These are phyloP conservation scores for Athelia sp. DNA, from an alignment of 1,284 basidiomycete genomes.

Conservation along the genomic window DNA sequence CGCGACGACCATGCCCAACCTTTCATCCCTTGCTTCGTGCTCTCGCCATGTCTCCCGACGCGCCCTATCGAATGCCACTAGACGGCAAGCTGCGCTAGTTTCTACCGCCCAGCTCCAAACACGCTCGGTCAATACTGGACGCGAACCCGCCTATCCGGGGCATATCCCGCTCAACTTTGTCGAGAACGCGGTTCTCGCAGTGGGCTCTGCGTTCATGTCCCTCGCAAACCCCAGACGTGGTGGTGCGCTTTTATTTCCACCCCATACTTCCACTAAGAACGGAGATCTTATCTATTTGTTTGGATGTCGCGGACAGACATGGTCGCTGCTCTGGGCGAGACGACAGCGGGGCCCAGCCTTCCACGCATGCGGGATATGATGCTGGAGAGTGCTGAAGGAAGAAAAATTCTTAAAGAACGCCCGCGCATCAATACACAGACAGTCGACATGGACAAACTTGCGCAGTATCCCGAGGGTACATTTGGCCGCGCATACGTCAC, in stretches of 20 bases:
- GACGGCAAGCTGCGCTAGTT: not conserved
- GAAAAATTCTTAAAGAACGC: slow-evolving; percentile 77
- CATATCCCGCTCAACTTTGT: slow-evolving; percentile 80
- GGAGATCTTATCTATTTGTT: not conserved
- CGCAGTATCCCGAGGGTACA: slow-evolving; percentile 70
- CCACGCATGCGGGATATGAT: slow-evolving; percentile 76
- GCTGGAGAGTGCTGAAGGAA: slow-evolving; percentile 76
- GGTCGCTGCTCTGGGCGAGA: slow-evolving; percentile 90
- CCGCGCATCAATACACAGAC: slow-evolving; percentile 80
- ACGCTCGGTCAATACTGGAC: slow-evolving; percentile 26
- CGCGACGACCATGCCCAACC: no score
- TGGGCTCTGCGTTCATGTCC: slow-evolving; percentile 83
- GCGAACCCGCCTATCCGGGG: slow-evolving; percentile 56
- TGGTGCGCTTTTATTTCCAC: slow-evolving; percentile 67
- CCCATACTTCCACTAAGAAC: not conserved
- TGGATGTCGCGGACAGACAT: slow-evolving; percentile 56
- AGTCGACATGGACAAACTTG: slow-evolving; percentile 69
- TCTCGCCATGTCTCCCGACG: not conserved
- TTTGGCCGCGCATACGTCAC: slow-evolving; percentile 86
- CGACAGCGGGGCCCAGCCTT: slow-evolving; percentile 82
- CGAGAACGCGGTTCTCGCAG: slow-evolving; percentile 82
- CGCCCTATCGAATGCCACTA: not conserved
- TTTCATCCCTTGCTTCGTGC: slow-evolving; percentile 17
- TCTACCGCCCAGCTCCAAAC: slow-evolving; percentile 1
- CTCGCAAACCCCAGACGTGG: slow-evolving; percentile 81